phyloP scores from a whole-genome alignment of 2,329 filamentous ascomycete species.

The Xylaria sp. region DNA sequence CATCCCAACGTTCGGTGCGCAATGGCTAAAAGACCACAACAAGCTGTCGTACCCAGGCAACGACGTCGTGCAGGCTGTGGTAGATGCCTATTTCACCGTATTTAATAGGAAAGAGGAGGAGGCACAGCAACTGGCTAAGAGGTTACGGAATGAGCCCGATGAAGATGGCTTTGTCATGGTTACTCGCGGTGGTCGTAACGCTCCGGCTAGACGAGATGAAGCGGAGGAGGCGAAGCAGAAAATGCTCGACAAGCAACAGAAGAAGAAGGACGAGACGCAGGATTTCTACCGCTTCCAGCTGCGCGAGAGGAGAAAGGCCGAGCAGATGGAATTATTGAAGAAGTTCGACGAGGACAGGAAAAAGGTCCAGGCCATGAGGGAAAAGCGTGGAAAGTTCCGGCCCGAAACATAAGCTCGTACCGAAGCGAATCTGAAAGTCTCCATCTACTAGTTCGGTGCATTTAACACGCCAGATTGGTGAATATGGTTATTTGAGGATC shows the following conservation, averaged over 20 bases:
- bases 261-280: conserved; percentile 70
- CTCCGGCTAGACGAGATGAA: conserved; percentile 79
- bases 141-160: conserved; percentile 82
- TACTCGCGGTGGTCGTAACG: conserved; percentile 77
- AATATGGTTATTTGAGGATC: not conserved
- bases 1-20: conserved; percentile 66
- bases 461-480: not conserved
- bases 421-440: not conserved
- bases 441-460: not conserved
- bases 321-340: conserved; percentile 74
- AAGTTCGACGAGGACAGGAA: conserved; percentile 81
- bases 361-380: conserved; percentile 77
- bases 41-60: conserved; percentile 76
- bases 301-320: conserved; percentile 80
- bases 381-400: conserved; percentile 71
- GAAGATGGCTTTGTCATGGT: conserved; percentile 97
- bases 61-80: conserved; percentile 72
- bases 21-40: conserved; percentile 73
- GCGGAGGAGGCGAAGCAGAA: conserved; percentile 68
- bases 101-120: conserved; percentile 78
- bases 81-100: conserved; percentile 88
- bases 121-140: conserved; percentile 70
- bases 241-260: conserved; percentile 72
- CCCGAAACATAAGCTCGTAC: conserved; percentile 57
- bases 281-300: conserved; percentile 89